Base-by-base conservation (phyloP, 2,329 filamentous ascomycete genomes). In the Colletotrichum ledebouriae region DNA sequence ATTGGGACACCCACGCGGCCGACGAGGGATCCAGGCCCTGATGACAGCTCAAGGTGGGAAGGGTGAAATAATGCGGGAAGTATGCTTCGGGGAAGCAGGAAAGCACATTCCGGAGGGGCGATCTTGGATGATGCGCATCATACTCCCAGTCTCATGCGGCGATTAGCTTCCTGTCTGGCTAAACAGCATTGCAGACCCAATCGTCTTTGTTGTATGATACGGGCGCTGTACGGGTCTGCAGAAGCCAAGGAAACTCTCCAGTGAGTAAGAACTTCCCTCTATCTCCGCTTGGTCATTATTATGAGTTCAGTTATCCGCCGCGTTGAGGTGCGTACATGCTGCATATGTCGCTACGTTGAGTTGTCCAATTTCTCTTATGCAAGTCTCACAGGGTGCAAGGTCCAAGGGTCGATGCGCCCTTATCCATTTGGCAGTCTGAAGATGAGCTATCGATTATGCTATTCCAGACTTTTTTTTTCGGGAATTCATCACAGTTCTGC, bases 61-160 rank as follows among this genome's bases (percentile, higher is more conserved):
- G 59, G 72, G 77, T 70, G 75, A 74, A 73, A 75, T 76, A 73
- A 74, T 76, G 78, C 78, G 79, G 79, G 78, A 80, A 75, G 73
- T 73, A 76, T 73, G 76, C 70, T 71, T 73, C 80, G 80, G 76
- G 80, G 80, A 81, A 79, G 76, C 77, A 79, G 71, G 71, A 75
- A 60, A 71, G 70, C 70, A 71, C 73, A 50, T 78, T 77, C 80
- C 80, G 79, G 76, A 65, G 73, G 73, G 75, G 72, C 75, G 74
- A 76, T 77, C 76, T 77, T 73, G 73, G 74, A 78, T 79, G 77
- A 80, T 80, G 76, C 77, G 76, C 78, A 77, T 78, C 46, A 56
- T 65, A 55, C 55, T 68, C 68, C 71, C 72, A 70, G 72, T 70
- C 69, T 64, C 73, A 73, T 76, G 75, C 75, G 73, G 74, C 73